These are phyloP conservation scores for Sordariomycetes sp. DNA, from an alignment of 2,329 filamentous ascomycete species.

Conservation along the genomic window DNA sequence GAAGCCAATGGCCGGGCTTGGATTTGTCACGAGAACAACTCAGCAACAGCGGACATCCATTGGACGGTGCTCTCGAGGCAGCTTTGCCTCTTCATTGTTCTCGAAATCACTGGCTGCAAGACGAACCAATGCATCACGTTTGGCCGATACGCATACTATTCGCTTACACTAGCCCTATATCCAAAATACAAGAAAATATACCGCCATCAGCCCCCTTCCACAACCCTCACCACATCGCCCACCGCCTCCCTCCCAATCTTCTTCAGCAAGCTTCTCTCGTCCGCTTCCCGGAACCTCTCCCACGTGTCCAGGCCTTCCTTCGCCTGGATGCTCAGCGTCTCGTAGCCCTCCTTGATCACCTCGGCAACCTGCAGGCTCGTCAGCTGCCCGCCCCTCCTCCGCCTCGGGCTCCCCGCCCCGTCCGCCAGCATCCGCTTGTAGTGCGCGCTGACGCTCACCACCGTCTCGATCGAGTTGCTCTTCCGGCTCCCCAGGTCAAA, in stretches of 20 bases:
- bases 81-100: too few species aligned
- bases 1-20: not conserved
- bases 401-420: constrained; percentile 29
- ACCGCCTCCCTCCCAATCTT: constrained; percentile 75
- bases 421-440: constrained; percentile 74
- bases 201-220: constrained; percentile 19
- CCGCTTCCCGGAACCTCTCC: constrained; percentile 78
- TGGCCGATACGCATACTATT: not conserved
- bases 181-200: not conserved
- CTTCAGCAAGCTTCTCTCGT: constrained; percentile 77
- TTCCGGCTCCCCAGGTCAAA: constrained; percentile 51
- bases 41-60: too few species aligned
- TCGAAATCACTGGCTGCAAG: too few species aligned
- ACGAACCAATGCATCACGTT: too few species aligned
- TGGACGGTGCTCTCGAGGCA: too few species aligned
- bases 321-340: constrained; percentile 83
- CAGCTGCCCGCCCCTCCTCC: constrained; percentile 44
- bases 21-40: not conserved
- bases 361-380: constrained; percentile 77
- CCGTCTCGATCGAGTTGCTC: constrained; percentile 68
- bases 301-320: constrained; percentile 79
- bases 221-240: constrained; percentile 39
- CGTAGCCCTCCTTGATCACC: constrained; percentile 93
- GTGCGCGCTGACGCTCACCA: constrained; percentile 73
- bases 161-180: not conserved